Evolutionary conservation across 805 yeast genomes (phyloP), one percentile per base, ranked within the genome.

Genomic region (Wickerhamomyces mucosus): DNA sequence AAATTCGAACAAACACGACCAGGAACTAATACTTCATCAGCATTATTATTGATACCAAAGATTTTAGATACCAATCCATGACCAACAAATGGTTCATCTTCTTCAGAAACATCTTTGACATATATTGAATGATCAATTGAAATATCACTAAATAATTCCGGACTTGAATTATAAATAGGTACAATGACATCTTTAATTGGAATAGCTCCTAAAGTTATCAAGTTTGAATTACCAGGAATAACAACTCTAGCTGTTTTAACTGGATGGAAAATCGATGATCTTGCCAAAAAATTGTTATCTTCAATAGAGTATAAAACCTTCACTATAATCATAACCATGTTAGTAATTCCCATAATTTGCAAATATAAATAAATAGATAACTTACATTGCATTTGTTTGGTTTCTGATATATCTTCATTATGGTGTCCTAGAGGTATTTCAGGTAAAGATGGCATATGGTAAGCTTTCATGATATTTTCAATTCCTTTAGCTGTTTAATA

Each of bases 1-100:
- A 75, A 60, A 45, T 68, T 75, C 34, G 71, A 72, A 42, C 79
- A 73, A 21, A 75, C 74, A 34, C 78, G 43, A 4, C 70, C 70
- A 4, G 67, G 63, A 10, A 78, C 71, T 5, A 77, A 62, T 5
- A 65, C 29, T n/a, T 47, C 47, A 14, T 46, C 53, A 13, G 40
- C 38, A 12, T 36, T 15, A 3, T 38, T 35, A 12, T 29, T 31
- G 12, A 19, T 23, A 21, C 21, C 58, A 5, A 50, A 29, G 2
- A 63, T 32, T 24, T 51, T 55, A 4, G 67, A 60, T 12, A 56
- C 55, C 18, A 63, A 41, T 2, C 71, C 71, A 35, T 56, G 63
- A 4, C 68, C 69, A 45, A 60, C 66, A 51, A 65, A 53, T 46
- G 76, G 59, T 59, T 74, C 61, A 58, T 72, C 57, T 53, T 67